phyloP scores from a whole-genome alignment of 495 filamentous ascomycete genomes.

The Hypoxylon perforatum region DNA sequence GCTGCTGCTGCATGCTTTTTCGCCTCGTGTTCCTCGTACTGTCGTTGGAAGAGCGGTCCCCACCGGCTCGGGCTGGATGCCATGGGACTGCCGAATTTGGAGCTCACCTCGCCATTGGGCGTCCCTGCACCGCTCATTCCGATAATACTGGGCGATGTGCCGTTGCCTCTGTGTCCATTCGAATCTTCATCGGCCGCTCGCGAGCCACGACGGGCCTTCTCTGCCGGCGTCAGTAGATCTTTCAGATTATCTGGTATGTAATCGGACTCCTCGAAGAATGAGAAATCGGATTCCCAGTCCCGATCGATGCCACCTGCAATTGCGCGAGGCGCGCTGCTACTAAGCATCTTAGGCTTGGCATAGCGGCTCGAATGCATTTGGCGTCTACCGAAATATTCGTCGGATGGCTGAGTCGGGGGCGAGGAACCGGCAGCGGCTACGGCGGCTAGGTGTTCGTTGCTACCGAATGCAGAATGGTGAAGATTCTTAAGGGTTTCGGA shows the following conservation, averaged over 20 bases:
- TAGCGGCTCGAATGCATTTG: constrained; percentile 88
- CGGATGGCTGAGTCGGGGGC: constrained; percentile 70
- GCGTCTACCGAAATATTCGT: constrained; percentile 74
- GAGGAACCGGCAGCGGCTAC: constrained; percentile 69
- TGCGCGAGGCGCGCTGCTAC: constrained; percentile 76
- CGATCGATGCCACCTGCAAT: constrained; percentile 65
- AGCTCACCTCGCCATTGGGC: constrained; percentile 59
- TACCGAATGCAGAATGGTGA: constrained; percentile 86
- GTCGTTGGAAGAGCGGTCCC: constrained; percentile 81
- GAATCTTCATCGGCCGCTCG: constrained; percentile 63
- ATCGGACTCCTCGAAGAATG: constrained; percentile 89
- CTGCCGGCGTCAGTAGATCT: constrained; percentile 91
- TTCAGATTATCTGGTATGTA: constrained; percentile 86
- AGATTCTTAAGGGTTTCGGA: constrained; percentile 81
- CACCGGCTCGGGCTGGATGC: constrained; percentile 88
- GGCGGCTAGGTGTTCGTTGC: constrained; percentile 54
- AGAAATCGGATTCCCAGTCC: constrained; percentile 86
- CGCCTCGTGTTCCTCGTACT: constrained; percentile 78
- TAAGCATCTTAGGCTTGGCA: constrained; percentile 78
- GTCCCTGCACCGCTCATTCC: constrained; percentile 55
- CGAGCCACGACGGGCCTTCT: constrained; percentile 86
- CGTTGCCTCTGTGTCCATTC: constrained; percentile 61
- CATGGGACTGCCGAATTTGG: constrained; percentile 82
- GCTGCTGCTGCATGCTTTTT: constrained; percentile 57
- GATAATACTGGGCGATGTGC: constrained; percentile 47